phyloP scores from a whole-genome alignment of 305 asterid genomes.

The Fraxinus platypoda region DNA sequence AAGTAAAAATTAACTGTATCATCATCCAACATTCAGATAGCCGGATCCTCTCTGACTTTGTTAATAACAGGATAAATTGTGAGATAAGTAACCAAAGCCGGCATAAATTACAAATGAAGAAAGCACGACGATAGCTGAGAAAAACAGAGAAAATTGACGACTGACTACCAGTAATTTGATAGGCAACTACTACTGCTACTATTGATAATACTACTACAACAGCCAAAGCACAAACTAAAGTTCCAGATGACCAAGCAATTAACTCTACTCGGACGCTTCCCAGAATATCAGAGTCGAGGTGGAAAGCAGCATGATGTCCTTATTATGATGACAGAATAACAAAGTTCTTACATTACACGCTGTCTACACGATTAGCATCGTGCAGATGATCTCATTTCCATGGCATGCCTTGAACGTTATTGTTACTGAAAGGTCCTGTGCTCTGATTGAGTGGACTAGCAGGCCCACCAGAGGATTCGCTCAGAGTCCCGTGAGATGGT shows the following conservation, averaged over 20 bases:
- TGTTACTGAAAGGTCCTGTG: slow-evolving; percentile 41
- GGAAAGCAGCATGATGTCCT: slow-evolving; percentile 18
- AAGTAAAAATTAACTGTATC: neutral
- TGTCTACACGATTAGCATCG: neutral
- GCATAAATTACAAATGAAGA: neutral
- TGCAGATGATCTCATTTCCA: slow-evolving; percentile 49
- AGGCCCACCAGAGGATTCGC: slow-evolving; percentile 63
- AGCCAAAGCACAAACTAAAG: slow-evolving; percentile 14
- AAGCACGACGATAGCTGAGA: neutral
- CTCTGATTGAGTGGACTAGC: slow-evolving; percentile 58
- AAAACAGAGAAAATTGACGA: neutral
- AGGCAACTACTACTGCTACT: neutral
- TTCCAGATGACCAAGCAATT: neutral
- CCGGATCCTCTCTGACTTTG: neutral
- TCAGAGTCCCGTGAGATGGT: slow-evolving; percentile 53
- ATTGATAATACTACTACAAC: neutral
- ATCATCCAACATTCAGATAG: neutral
- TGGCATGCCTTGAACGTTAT: slow-evolving; percentile 41
- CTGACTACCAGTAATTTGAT: neutral
- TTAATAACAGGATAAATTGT: neutral
- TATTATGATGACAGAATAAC: slow-evolving; percentile 21
- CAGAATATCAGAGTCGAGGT: slow-evolving; percentile 16
- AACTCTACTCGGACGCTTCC: slow-evolving; percentile 24
- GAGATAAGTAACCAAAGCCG: neutral
- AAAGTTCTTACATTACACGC: slow-evolving; percentile 17